phyloP scores from a whole-genome alignment of 805 yeast genomes.

The Starmerella khaoyaiensis region DNA sequence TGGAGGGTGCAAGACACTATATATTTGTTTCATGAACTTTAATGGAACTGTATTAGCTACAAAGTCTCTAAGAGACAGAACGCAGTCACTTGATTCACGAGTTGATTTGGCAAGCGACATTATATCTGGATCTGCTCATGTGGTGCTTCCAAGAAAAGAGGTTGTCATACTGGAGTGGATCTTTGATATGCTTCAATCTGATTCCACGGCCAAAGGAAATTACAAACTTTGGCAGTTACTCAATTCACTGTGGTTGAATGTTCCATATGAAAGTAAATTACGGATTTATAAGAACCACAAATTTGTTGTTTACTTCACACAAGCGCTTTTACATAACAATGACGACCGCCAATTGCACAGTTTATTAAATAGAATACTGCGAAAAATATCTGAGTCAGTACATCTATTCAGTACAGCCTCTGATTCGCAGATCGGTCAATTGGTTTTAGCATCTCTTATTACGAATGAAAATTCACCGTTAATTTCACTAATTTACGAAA shows the following conservation, averaged over 20 bases:
- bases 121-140: slow-evolving; percentile 12
- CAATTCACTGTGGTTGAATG: slow-evolving; percentile 8
- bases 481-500: slow-evolving; percentile 5
- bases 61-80: slow-evolving; percentile 23
- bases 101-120: slow-evolving; percentile 20
- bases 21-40: slow-evolving; percentile 4
- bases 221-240: slow-evolving; percentile 19
- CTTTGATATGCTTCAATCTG: slow-evolving; percentile 23
- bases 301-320: slow-evolving; percentile 3
- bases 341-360: background rate
- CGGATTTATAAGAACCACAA: slow-evolving; percentile 14
- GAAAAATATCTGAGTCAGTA: background rate
- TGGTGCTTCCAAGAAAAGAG: slow-evolving; percentile 26
- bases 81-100: slow-evolving; percentile 18
- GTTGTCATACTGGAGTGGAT: slow-evolving; percentile 29
- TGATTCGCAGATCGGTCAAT: slow-evolving; percentile 10
- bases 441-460: slow-evolving; percentile 10
- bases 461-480: background rate
- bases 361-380: background rate
- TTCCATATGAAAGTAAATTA: slow-evolving; percentile 5
- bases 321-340: background rate
- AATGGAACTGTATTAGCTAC: slow-evolving; percentile 22
- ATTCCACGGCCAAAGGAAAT: slow-evolving; percentile 11
- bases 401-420: slow-evolving; percentile 3
- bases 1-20: no score